Percentiles rank a stretch among this genome's conserved stretches.
phyloP scores from a whole-genome alignment of 495 filamentous ascomycete genomes.

The Apodospora peruviana region DNA sequence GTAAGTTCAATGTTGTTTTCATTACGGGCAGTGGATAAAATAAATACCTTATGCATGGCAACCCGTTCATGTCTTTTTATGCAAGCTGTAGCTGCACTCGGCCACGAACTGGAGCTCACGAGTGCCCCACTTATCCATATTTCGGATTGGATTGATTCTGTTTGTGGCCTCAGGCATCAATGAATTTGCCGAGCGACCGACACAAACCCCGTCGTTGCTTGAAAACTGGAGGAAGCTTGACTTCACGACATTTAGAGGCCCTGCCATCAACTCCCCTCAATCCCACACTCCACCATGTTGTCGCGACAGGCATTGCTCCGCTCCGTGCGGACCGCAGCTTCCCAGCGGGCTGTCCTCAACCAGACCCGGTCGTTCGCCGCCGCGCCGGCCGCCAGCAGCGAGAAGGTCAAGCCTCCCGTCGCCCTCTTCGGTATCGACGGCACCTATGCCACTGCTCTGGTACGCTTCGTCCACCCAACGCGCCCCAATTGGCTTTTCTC shows the following conservation, averaged over 20 bases:
- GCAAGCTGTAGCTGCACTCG: no score
- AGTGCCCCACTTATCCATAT: no score
- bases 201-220: slow-evolving; percentile 23
- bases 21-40: neutral
- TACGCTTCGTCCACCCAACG: slow-evolving; percentile 43
- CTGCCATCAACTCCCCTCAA: slow-evolving; percentile 18
- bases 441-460: slow-evolving; percentile 96
- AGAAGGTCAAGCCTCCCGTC: slow-evolving; percentile 75
- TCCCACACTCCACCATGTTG: slow-evolving; percentile 50
- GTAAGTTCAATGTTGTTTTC: no score
- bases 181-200: slow-evolving; percentile 24
- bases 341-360: slow-evolving; percentile 36
- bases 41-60: neutral
- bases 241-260: slow-evolving; percentile 30
- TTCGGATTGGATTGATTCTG: neutral
- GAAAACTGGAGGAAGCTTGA: slow-evolving; percentile 27
- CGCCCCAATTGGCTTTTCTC: neutral
- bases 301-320: slow-evolving; percentile 56
- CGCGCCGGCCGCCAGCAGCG: slow-evolving; percentile 57
- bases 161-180: slow-evolving; percentile 24
- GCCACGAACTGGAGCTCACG: no score
- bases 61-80: no score
- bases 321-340: slow-evolving; percentile 51
- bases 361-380: slow-evolving; percentile 68
- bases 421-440: slow-evolving; percentile 93